Conservation (phyloP, 2,329 filamentous ascomycete species). For the Exophiala spinifera region DNA sequence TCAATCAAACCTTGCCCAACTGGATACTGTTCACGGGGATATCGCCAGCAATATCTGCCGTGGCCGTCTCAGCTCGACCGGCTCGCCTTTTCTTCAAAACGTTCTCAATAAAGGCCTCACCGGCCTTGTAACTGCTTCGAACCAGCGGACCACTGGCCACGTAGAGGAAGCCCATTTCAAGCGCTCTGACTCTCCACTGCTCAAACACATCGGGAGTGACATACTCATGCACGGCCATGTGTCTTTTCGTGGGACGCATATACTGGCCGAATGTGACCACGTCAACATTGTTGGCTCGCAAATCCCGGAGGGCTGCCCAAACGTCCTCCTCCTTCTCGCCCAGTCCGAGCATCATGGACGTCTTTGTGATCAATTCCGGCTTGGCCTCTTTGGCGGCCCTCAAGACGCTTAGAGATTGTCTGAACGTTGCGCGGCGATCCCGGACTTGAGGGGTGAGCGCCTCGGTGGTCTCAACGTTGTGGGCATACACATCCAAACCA, state of each 20-base stretch:
- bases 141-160: conserved; percentile 92
- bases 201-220: conserved; percentile 90
- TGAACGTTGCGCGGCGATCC: conserved; percentile 84
- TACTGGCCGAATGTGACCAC: conserved; percentile 99
- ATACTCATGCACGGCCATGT: conserved; percentile 96
- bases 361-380: conserved; percentile 90
- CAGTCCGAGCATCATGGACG: conserved; percentile 91
- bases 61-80: conserved; percentile 31
- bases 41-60: conserved; percentile 29
- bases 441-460: conserved; percentile 83
- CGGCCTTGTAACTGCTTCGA: conserved; percentile 93
- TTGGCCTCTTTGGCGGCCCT: conserved; percentile 75
- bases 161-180: conserved; percentile 96
- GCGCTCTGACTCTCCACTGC: conserved; percentile 80
- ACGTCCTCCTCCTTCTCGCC: conserved; percentile 89
- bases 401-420: conserved; percentile 77
- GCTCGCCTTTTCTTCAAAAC: conserved; percentile 75
- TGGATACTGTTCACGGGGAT: conserved; percentile 11
- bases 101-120: conserved; percentile 98
- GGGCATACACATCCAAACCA: conserved; percentile 92
- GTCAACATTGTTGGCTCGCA: conserved; percentile 78
- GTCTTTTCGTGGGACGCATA: conserved; percentile 97
- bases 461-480: conserved; percentile 96
- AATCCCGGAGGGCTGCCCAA: conserved; percentile 72
- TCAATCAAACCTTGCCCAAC: conserved; percentile 8